These are phyloP conservation scores for Trichoderma breve DNA, from an alignment of 2,329 filamentous ascomycete genomes.

Conservation along the genomic window DNA sequence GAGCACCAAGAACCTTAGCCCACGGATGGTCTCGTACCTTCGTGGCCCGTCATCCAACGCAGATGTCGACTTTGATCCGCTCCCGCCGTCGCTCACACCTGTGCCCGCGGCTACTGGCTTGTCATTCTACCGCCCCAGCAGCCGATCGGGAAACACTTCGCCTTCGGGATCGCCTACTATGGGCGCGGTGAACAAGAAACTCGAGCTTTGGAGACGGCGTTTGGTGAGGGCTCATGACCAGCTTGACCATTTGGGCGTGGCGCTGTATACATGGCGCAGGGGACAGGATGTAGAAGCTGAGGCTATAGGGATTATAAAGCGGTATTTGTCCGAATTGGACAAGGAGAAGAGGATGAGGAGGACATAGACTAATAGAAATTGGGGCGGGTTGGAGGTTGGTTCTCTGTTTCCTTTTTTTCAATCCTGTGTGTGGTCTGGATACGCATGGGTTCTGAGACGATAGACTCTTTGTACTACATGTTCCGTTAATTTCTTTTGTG, in stretches of 20 bases:
- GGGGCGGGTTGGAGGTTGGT: neutral
- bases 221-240: slow-evolving; percentile 62
- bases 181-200: slow-evolving; percentile 59
- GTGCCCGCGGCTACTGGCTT: slow-evolving; percentile 23
- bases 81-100: slow-evolving; percentile 34
- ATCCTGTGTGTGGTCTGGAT: neutral
- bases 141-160: slow-evolving; percentile 33
- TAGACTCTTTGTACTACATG: slow-evolving; percentile 6
- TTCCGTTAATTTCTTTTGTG: neutral
- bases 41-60: slow-evolving; percentile 37
- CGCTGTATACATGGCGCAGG: slow-evolving; percentile 69
- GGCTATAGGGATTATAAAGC: slow-evolving; percentile 62
- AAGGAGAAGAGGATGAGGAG: slow-evolving; percentile 15
- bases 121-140: slow-evolving; percentile 29
- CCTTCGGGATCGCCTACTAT: slow-evolving; percentile 37
- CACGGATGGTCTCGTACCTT: slow-evolving; percentile 30
- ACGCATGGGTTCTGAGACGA: neutral
- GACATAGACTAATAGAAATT: neutral
- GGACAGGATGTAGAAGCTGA: slow-evolving; percentile 68
- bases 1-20: slow-evolving; percentile 33
- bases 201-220: slow-evolving; percentile 69
- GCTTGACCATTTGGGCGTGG: slow-evolving; percentile 63
- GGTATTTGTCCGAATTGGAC: slow-evolving; percentile 48
- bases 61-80: slow-evolving; percentile 42
- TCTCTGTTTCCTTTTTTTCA: neutral